A percentile compares a stretch with the other conserved stretches of the same genome.
Evolutionary conservation across 306 rosid species (phyloP).

Genomic region (Glycine tomentella): DNA sequence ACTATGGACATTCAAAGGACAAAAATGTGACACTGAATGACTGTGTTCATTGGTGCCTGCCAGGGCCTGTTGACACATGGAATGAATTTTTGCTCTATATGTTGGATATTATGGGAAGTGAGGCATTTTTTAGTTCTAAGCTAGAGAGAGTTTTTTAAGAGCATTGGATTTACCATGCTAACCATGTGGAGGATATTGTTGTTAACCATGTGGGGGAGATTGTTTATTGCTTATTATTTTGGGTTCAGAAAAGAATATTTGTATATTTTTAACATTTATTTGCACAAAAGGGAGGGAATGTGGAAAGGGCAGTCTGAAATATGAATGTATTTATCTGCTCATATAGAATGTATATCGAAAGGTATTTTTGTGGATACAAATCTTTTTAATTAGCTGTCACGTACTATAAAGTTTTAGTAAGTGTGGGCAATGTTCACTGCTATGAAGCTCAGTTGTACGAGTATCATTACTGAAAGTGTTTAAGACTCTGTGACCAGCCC

Average conservation of each 20-base stretch:
- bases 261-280: no score
- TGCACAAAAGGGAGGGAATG: no score
- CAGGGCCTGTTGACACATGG: slow-evolving; percentile 97
- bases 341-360: no score
- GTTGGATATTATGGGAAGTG: slow-evolving; percentile 50
- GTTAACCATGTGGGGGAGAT: background rate
- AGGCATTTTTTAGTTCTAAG: slow-evolving; percentile 34
- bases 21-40: slow-evolving; percentile 65
- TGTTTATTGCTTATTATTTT: background rate
- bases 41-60: slow-evolving; percentile 98
- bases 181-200: background rate
- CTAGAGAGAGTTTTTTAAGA: slow-evolving; percentile 36
- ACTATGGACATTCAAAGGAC: slow-evolving; percentile 55
- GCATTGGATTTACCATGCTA: no score
- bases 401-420: background rate
- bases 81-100: slow-evolving; percentile 75
- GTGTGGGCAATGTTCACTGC: no score
- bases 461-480: background rate
- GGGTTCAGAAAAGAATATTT: background rate
- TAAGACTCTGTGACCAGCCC: background rate
- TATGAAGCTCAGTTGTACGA: no score
- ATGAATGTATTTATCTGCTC: slow-evolving; percentile 5
- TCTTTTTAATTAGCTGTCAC: background rate
- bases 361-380: background rate
- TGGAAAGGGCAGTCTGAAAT: no score